Conservation (phyloP, 345 rosid genomes). For the Brassica cretica region DNA sequence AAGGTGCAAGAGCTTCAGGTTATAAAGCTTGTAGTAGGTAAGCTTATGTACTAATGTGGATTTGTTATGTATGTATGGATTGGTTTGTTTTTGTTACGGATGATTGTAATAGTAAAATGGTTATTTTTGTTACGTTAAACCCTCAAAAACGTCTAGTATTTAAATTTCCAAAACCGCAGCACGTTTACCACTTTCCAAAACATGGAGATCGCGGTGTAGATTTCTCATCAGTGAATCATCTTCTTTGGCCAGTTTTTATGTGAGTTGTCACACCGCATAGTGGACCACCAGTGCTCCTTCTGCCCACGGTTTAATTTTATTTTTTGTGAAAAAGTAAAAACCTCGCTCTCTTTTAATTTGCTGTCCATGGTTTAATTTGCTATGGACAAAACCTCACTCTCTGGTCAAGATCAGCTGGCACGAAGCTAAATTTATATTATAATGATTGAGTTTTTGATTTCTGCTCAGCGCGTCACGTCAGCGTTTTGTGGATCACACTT, state of each 20-base stretch:
- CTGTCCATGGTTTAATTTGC: slow-evolving; percentile 2
- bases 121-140: neutral
- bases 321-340: neutral
- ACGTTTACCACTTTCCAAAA: neutral
- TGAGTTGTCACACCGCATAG: neutral
- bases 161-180: neutral
- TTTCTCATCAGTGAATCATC: neutral
- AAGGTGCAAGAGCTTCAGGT: neutral
- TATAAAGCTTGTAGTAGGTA: neutral
- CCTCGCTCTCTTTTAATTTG: neutral
- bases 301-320: neutral
- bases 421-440: neutral
- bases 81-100: neutral
- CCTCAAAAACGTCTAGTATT: neutral
- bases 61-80: neutral
- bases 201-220: neutral
- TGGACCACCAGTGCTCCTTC: neutral
- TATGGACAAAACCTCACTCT: slow-evolving; percentile 4
- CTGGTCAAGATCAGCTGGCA: neutral
- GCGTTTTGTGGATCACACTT: too few relatives aligned
- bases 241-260: neutral
- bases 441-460: too few relatives aligned
- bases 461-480: too few relatives aligned
- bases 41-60: neutral
- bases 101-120: neutral